Conservation (phyloP, 306 rosid species). For the Arachis stenosperma region DNA sequence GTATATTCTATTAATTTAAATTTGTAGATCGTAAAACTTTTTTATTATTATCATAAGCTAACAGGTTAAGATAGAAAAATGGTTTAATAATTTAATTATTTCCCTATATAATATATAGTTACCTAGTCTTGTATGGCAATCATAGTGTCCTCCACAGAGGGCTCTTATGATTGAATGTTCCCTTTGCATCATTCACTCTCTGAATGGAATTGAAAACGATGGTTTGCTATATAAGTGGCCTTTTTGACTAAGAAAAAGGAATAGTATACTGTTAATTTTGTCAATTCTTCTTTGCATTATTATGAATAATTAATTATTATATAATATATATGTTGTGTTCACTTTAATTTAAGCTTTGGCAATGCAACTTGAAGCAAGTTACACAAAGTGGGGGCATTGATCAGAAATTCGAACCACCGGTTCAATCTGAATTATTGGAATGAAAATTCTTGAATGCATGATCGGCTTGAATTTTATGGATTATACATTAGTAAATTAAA, state of each 20-base stretch:
- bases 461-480: too few species aligned
- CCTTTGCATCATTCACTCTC: constrained; percentile 44
- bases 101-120: neutral
- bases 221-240: constrained; percentile 38
- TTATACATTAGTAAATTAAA: too few species aligned
- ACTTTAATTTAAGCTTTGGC: constrained; percentile 31
- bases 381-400: constrained; percentile 17
- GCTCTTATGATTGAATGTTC: constrained; percentile 48
- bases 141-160: constrained; percentile 45
- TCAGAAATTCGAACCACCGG: constrained; percentile 1
- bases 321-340: neutral
- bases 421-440: neutral
- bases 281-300: constrained; percentile 1
- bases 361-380: neutral
- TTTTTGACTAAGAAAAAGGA: constrained; percentile 41
- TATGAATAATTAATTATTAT: neutral
- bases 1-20: too few species aligned
- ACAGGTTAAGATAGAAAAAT: too few species aligned
- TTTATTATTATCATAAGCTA: too few species aligned
- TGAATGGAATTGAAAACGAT: constrained; percentile 34
- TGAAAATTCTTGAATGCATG: too few species aligned
- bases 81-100: too few species aligned
- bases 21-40: too few species aligned
- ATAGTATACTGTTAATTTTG: constrained; percentile 10
- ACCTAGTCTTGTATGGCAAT: constrained; percentile 36